Conservation (phyloP, 2,329 filamentous ascomycete genomes). For the Venturia carpophila region DNA sequence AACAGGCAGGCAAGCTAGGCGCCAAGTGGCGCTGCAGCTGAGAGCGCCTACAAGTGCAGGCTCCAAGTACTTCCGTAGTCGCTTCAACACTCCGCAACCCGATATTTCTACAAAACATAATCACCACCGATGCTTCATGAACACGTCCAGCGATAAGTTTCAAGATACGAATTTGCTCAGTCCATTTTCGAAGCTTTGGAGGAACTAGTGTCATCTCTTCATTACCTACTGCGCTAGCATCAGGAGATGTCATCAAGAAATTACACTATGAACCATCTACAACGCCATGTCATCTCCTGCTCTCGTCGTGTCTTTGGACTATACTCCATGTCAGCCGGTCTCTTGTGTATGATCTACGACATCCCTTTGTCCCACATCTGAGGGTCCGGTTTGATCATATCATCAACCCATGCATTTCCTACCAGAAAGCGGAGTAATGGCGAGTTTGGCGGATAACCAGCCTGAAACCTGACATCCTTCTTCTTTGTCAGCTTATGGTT, state of each 20-base stretch:
- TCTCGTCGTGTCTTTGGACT: too few relatives aligned
- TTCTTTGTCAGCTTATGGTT: too few relatives aligned
- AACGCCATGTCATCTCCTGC: too few relatives aligned
- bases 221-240: too few relatives aligned
- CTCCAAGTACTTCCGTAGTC: background rate
- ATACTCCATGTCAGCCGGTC: too few relatives aligned
- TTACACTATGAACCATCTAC: too few relatives aligned
- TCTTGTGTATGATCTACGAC: too few relatives aligned
- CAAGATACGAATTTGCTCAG: background rate
- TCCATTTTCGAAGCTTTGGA: background rate
- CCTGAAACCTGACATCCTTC: too few relatives aligned
- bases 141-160: background rate
- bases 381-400: too few relatives aligned
- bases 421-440: background rate
- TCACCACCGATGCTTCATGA: background rate
- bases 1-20: background rate
- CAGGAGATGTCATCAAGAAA: too few relatives aligned
- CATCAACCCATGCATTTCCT: too few relatives aligned
- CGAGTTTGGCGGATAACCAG: slow-evolving; percentile 1
- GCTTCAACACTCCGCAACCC: background rate
- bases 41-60: background rate
- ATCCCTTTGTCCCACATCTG: too few relatives aligned
- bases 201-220: background rate
- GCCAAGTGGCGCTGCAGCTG: background rate
- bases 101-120: background rate